Base-by-base conservation (phyloP, 2,329 filamentous ascomycete genomes). In the Fusarium napiforme region DNA sequence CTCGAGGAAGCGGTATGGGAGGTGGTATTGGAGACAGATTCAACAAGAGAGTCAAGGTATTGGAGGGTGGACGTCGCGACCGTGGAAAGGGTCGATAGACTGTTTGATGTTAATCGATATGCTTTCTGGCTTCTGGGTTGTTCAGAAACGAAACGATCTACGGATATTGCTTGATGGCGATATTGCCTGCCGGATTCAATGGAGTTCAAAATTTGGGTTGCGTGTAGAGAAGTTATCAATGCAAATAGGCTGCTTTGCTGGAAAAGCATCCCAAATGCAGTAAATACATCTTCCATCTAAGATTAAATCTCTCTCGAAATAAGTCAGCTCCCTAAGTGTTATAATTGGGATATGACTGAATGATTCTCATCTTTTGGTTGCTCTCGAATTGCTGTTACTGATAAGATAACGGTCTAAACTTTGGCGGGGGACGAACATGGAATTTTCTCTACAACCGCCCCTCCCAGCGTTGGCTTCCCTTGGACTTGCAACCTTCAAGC, bases 21-120 rank as follows among this genome's bases (percentile, higher is more conserved):
- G 84, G 84, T 11, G 88, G 90, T 65, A 90, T 95, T 78, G 95
- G 95, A 30, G 92, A 95, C 65, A 87, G 88, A 46, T 95, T 93
- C 80, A 90, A 90, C 78, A 93, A 93, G 84, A 89, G 88, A 81
- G 85, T 91, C 77, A 92, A 90, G 84, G 80, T 85, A 32, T 67
- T 88, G 75, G 86, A 88, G 65, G 79, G 79, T 30, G 86, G 86
- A 28, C 83, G 85, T 21, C 81, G 83, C 66, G 83, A 84, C 72
- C 80, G 84, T 64, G 83, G 84, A 53, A 86, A 85, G 76, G 81
- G 80, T 36, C 79, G 83, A 75, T 84, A 79, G 70, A 73, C 21
- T 47, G 15, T 28, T 46, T 28, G 49, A 36, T 23, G 16, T 52
- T 66, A 62, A 62, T 72, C 70, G 50, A 75, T n/a, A 34, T 52